Evolutionary conservation across 1,284 basidiomycete genomes (phyloP), one percentile per base, ranked within the genome.

Genomic region (Inonotus obliquus): DNA sequence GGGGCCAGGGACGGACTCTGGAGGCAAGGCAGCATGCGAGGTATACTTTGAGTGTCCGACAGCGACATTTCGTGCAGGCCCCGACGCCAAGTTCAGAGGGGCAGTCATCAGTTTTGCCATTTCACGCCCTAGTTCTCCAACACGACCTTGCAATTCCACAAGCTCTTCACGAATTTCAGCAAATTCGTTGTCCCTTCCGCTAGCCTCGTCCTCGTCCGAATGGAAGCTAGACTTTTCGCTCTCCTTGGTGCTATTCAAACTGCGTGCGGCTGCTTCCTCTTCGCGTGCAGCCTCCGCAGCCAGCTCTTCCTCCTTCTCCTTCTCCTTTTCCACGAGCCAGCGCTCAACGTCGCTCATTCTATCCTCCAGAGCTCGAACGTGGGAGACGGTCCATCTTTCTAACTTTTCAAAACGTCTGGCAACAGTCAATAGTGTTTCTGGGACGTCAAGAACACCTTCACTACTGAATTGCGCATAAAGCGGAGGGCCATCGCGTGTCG

Each of bases 271-370:
- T 14, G n/a, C 41, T 21, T 44, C 41, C 19, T 44, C 41, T n/a
- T 21, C 41, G 17, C 19, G 41, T 57, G 47, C 58, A 64, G 54
- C 32, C 10, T 55, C 55, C 38, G 32, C 38, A 1, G 41, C 41
- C 61, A 41, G 63, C 6, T 61, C 68, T 2, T 67, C 67, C 9
- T 72, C 70, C 57, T 74, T 65, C 14, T 72, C 68, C 53, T 69
- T 69, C 44, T 73, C 77, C 57, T 74, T 76, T 60, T 79, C 88
- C 2, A 91, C 89, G 13, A 91, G 77, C 87, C 88, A 91, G 45
- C 84, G 79, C 70, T 92, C 89, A 21, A 92, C 90, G 60, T 92
- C 90, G 65, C 86, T 83, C 89, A 92, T 92, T 35, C 89, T 81
- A 25, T 92, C 90, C 67, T 92, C 89, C 14, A 92, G 74, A 0